Percentiles rank a stretch among this genome's conserved stretches.
phyloP scores from a whole-genome alignment of 805 yeast genomes.

The Candida argentea region DNA sequence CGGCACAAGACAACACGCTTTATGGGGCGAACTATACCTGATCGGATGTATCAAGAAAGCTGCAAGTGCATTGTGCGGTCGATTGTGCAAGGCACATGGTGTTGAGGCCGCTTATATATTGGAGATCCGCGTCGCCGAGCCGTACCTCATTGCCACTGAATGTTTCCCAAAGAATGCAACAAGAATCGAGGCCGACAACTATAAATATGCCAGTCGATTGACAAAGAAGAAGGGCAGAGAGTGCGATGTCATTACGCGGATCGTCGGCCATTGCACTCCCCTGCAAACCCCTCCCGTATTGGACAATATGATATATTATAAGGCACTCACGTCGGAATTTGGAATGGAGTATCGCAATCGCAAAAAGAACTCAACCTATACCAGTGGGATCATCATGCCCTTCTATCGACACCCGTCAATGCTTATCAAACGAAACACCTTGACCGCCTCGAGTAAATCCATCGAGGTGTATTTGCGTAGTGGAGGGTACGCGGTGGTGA shows the following conservation, averaged over 20 bases:
- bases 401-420: conserved; percentile 35
- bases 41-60: conserved; percentile 37
- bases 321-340: conserved; percentile 40
- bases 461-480: conserved; percentile 38
- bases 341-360: conserved; percentile 36
- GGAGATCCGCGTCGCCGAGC: conserved; percentile 42
- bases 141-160: conserved; percentile 28
- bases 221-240: conserved; percentile 14
- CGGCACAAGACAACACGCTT: conserved; percentile 12
- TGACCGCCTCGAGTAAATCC: conserved; percentile 1
- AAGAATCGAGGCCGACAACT: conserved; percentile 35
- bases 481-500: conserved; percentile 43
- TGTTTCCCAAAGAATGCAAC: conserved; percentile 34
- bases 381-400: conserved; percentile 45
- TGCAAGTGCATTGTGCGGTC: conserved; percentile 27
- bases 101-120: conserved; percentile 39
- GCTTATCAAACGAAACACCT: conserved; percentile 25
- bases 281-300: conserved; percentile 14
- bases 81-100: conserved; percentile 21
- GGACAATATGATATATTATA: conserved; percentile 30
- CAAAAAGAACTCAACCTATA: conserved; percentile 22
- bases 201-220: conserved; percentile 28
- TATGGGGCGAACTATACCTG: conserved; percentile 25
- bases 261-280: conserved; percentile 34
- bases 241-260: conserved; percentile 28